phyloP scores from a whole-genome alignment of 2,329 filamentous ascomycete species.

The Anthostomella pinea region DNA sequence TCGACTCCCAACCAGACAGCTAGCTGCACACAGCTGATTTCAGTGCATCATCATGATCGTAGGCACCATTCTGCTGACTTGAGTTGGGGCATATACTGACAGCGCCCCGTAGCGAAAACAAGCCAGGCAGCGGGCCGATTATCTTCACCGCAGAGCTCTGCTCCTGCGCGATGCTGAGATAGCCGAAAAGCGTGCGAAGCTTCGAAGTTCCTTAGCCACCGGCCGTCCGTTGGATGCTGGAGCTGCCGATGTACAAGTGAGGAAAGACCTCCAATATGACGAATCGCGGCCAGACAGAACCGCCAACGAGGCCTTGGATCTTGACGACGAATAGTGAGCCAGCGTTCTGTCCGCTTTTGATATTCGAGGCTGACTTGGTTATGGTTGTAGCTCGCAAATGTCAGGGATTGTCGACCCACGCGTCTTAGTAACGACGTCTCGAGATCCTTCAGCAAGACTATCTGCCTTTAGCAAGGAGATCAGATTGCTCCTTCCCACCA shows the following conservation, averaged over 20 bases:
- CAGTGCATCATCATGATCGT: slow-evolving; percentile 19
- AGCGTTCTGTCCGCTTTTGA: not conserved
- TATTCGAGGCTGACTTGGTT: not conserved
- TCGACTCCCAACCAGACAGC: no score
- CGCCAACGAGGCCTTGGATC: slow-evolving; percentile 65
- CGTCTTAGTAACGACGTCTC: slow-evolving; percentile 85
- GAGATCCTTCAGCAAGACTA: slow-evolving; percentile 80
- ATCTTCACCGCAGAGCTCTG: slow-evolving; percentile 76
- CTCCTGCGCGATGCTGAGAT: slow-evolving; percentile 89
- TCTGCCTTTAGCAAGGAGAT: slow-evolving; percentile 94
- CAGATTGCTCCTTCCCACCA: slow-evolving; percentile 73
- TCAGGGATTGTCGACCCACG: slow-evolving; percentile 90
- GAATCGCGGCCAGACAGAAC: slow-evolving; percentile 71
- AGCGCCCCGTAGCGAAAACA: not conserved
- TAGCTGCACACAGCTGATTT: no score
- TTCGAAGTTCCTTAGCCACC: slow-evolving; percentile 82
- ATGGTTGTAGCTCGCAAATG: slow-evolving; percentile 70
- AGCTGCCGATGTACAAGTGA: slow-evolving; percentile 87
- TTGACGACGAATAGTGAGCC: slow-evolving; percentile 67
- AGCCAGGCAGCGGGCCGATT: not conserved
- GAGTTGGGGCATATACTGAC: slow-evolving; percentile 9
- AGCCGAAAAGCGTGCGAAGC: slow-evolving; percentile 82
- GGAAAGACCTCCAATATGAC: slow-evolving; percentile 91
- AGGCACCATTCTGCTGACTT: slow-evolving; percentile 1
- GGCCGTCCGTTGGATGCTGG: slow-evolving; percentile 80